Percentiles rank a stretch among this genome's conserved stretches.
Evolutionary conservation across 2,329 filamentous ascomycete species (phyloP).

Genomic region (Emmonsia crescens): DNA sequence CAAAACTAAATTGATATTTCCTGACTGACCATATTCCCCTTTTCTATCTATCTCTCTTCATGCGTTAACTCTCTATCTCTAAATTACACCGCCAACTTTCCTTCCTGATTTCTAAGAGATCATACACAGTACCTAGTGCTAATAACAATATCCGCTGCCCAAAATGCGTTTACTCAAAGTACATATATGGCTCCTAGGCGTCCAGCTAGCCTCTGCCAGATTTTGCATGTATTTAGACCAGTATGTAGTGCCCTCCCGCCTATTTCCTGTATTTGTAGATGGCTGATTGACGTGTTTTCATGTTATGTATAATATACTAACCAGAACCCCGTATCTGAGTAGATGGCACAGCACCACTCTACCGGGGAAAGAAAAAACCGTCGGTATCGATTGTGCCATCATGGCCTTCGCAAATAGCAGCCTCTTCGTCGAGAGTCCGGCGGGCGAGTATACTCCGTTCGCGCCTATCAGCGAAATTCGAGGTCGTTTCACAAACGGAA

Average conservation of each 20-base stretch:
- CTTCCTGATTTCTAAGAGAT: not conserved
- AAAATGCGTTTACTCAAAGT: not conserved
- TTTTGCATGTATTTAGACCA: constrained; percentile 40
- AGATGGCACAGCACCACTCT: constrained; percentile 35
- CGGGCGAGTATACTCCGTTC: constrained; percentile 43
- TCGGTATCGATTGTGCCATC: constrained; percentile 44
- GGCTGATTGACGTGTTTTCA: not conserved
- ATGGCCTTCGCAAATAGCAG: constrained; percentile 45
- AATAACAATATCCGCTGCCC: not conserved
- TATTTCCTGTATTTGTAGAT: not conserved
- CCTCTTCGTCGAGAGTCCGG: constrained; percentile 38
- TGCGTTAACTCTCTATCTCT: too few relatives aligned
- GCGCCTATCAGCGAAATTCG: constrained; percentile 43
- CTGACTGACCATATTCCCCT: too few relatives aligned
- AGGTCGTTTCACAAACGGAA: constrained; percentile 41
- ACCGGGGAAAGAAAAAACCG: constrained; percentile 25
- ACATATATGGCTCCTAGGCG: constrained; percentile 20
- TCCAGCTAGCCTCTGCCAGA: constrained; percentile 21
- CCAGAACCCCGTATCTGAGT: rapidly evolving
- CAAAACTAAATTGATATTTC: too few relatives aligned
- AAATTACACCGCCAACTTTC: too few relatives aligned
- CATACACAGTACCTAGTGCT: not conserved
- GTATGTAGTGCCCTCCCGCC: constrained; percentile 20
- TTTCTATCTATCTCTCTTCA: too few relatives aligned
- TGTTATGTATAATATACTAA: not conserved